phyloP scores from a whole-genome alignment of 2,329 filamentous ascomycete genomes.

The Diaporthe sp. region DNA sequence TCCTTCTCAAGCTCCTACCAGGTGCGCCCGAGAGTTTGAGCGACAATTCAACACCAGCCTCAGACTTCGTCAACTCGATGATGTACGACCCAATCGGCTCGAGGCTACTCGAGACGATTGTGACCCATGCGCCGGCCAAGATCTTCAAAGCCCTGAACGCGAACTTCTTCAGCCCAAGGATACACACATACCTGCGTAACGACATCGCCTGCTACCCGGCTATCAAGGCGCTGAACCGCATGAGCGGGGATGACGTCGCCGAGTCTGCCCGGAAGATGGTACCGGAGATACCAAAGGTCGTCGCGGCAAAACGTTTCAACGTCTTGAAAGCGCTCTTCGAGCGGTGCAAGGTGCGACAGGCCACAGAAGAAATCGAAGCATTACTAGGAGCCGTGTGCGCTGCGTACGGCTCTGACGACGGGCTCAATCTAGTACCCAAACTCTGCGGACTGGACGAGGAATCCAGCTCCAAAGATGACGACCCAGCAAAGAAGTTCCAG shows the following conservation, averaged over 20 bases:
- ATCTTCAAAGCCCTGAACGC: constrained; percentile 90
- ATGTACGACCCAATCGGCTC: constrained; percentile 93
- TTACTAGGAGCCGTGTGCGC: constrained; percentile 63
- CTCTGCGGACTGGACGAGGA: constrained; percentile 61
- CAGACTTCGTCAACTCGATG: constrained; percentile 84
- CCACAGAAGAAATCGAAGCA: constrained; percentile 52
- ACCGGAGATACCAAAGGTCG: constrained; percentile 78
- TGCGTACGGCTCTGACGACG: constrained; percentile 58
- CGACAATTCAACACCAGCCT: constrained; percentile 79
- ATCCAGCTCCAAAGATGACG: constrained; percentile 42
- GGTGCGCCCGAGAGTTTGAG: constrained; percentile 78
- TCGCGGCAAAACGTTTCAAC: constrained; percentile 81
- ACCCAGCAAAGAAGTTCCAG: constrained; percentile 44
- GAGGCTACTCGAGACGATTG: constrained; percentile 87
- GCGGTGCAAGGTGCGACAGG: constrained; percentile 76
- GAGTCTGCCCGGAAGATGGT: constrained; percentile 79
- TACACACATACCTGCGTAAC: constrained; percentile 86
- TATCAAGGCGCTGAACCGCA: constrained; percentile 82
- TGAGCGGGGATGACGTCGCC: constrained; percentile 87
- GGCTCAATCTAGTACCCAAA: constrained; percentile 61
- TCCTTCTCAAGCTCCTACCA: constrained; percentile 82
- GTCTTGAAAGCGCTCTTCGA: constrained; percentile 88
- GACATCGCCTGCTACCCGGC: constrained; percentile 92
- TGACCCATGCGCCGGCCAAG: constrained; percentile 85
- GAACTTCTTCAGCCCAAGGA: constrained; percentile 82